A percentile compares a stretch with the other conserved stretches of the same genome.
phyloP scores from a whole-genome alignment of 108 stramenopile genomes.

The Cyclostephanos invisitatus region DNA sequence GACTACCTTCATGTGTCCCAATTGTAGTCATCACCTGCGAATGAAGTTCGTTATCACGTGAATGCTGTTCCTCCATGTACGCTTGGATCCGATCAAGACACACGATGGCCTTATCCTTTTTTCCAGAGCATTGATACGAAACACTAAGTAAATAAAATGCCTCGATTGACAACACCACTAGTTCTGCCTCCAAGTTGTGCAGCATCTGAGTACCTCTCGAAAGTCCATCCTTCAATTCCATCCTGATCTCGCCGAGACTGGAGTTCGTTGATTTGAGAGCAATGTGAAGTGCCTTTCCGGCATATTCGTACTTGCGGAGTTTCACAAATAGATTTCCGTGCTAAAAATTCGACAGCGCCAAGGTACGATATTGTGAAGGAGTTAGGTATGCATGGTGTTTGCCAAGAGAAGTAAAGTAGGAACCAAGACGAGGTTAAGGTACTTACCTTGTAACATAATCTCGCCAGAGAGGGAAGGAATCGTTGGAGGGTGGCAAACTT shows the following conservation, averaged over 20 bases:
- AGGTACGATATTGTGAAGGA: background rate
- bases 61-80: slow-evolving; percentile 43
- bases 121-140: slow-evolving; percentile 17
- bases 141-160: slow-evolving; percentile 40
- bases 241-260: slow-evolving; percentile 37
- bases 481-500: slow-evolving; percentile 37
- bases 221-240: slow-evolving; percentile 2
- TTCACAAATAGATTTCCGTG: slow-evolving; percentile 43
- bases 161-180: slow-evolving; percentile 46
- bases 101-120: slow-evolving; percentile 27
- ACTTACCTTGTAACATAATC: slow-evolving; percentile 48
- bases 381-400: background rate
- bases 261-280: slow-evolving; percentile 34
- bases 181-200: slow-evolving; percentile 41
- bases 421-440: background rate
- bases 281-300: slow-evolving; percentile 35
- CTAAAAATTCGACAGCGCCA: slow-evolving; percentile 9
- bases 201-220: slow-evolving; percentile 22
- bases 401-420: background rate
- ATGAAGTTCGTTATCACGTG: slow-evolving; percentile 30
- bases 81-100: slow-evolving; percentile 41
- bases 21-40: slow-evolving; percentile 27
- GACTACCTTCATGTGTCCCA: slow-evolving; percentile 19
- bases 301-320: slow-evolving; percentile 19
- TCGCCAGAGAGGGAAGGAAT: slow-evolving; percentile 41